A percentile compares a stretch with the other conserved stretches of the same genome.
Evolutionary conservation across 2,329 filamentous ascomycete species (phyloP).

Genomic region (Thelonectria olida): DNA sequence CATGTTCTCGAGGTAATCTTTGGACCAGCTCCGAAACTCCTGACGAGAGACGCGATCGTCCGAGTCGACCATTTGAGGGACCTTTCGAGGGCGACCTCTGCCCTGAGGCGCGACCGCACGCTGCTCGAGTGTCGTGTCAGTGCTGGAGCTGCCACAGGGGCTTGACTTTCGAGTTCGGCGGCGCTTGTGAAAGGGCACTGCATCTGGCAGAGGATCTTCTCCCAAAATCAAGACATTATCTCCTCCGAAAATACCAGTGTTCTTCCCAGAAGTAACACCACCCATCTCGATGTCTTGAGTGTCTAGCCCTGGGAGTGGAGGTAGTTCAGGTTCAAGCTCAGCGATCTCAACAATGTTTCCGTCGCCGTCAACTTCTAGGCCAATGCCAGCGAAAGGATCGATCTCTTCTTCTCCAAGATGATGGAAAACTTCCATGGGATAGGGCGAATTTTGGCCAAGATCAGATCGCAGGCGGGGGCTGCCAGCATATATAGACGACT

Average conservation of each 20-base stretch:
- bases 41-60: slow-evolving; percentile 47
- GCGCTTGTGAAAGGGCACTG: slow-evolving; percentile 45
- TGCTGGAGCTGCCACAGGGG: slow-evolving; percentile 28
- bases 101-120: slow-evolving; percentile 30
- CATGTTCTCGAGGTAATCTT: slow-evolving; percentile 66
- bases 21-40: slow-evolving; percentile 52
- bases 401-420: slow-evolving; percentile 52
- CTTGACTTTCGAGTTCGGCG: slow-evolving; percentile 25
- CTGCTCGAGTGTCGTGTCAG: slow-evolving; percentile 34
- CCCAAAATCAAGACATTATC: slow-evolving; percentile 49
- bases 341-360: slow-evolving; percentile 57
- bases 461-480: slow-evolving; percentile 47
- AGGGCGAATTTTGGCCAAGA: slow-evolving; percentile 45
- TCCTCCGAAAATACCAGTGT: slow-evolving; percentile 32
- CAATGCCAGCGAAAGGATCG: slow-evolving; percentile 50
- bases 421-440: slow-evolving; percentile 38
- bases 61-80: slow-evolving; percentile 43
- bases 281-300: slow-evolving; percentile 24
- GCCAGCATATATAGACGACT: slow-evolving; percentile 46
- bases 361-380: slow-evolving; percentile 60
- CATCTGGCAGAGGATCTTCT: slow-evolving; percentile 51
- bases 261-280: slow-evolving; percentile 6
- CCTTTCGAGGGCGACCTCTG: slow-evolving; percentile 39
- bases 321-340: slow-evolving; percentile 53
- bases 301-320: slow-evolving; percentile 45